These are phyloP conservation scores for Pinus taeda DNA, from an alignment of 75 land plant species.

Conservation along the genomic window DNA sequence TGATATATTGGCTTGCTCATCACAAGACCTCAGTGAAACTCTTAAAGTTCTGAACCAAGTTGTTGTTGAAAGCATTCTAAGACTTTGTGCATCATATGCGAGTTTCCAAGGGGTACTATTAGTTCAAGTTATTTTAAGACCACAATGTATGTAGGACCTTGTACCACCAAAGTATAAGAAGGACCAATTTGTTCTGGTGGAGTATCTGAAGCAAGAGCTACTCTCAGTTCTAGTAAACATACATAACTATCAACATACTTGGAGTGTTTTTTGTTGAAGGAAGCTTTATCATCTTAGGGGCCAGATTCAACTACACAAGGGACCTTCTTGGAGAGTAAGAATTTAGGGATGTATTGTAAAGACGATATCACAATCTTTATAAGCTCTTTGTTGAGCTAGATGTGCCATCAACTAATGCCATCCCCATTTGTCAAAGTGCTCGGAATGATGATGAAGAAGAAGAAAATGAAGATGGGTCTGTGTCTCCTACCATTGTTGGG, in stretches of 20 bases:
- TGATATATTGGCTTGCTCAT: slow-evolving; percentile 71
- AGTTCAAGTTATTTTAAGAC: slow-evolving; percentile 49
- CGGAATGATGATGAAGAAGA: not conserved
- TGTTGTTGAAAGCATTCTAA: slow-evolving; percentile 54
- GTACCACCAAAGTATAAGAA: slow-evolving; percentile 46
- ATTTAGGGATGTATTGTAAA: slow-evolving; percentile 59
- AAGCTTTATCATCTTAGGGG: slow-evolving; percentile 15
- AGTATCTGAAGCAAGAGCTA: slow-evolving; percentile 47
- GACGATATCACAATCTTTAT: slow-evolving; percentile 58
- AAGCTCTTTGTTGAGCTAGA: slow-evolving; percentile 48
- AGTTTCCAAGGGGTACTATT: slow-evolving; percentile 48
- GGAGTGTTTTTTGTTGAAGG: slow-evolving; percentile 42
- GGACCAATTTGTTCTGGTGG: slow-evolving; percentile 42
- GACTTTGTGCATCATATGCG: slow-evolving; percentile 25
- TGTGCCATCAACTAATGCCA: slow-evolving; percentile 29
- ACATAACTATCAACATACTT: slow-evolving; percentile 70
- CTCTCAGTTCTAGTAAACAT: slow-evolving; percentile 60
- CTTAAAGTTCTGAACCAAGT: slow-evolving; percentile 50
- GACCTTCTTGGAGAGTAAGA: slow-evolving; percentile 72
- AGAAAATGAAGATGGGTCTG: slow-evolving; percentile 11
- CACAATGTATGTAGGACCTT: slow-evolving; percentile 54
- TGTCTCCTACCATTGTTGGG: slow-evolving; percentile 50
- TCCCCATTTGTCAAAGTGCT: not conserved
- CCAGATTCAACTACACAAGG: slow-evolving; percentile 56
- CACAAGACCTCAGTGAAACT: slow-evolving; percentile 50